Percentiles rank a stretch among this genome's conserved stretches.
These are phyloP conservation scores for Vitis amurensis DNA, from an alignment of 164 flowering plant genomes.

Conservation along the genomic window DNA sequence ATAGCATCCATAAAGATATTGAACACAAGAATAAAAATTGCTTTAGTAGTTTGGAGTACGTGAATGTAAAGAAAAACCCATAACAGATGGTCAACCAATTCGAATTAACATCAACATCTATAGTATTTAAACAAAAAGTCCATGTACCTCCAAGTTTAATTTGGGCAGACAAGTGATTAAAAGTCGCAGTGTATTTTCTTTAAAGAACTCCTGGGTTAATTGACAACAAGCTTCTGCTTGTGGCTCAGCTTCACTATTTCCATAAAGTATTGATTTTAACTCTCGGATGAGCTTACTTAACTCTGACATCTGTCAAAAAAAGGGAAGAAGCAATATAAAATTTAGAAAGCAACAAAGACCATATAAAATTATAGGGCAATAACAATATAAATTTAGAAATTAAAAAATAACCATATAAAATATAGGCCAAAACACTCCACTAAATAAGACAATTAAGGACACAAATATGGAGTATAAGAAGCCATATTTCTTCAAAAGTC, in stretches of 20 bases:
- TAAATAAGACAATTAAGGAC: too few species aligned
- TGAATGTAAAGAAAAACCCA: background rate
- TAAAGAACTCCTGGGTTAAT: constrained; percentile 90
- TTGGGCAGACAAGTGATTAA: constrained; percentile 77
- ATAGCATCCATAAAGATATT: too few species aligned
- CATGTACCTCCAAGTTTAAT: constrained; percentile 78
- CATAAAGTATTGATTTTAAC: constrained; percentile 77
- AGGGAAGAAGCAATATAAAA: background rate
- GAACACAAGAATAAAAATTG: too few species aligned
- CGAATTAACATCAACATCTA: background rate
- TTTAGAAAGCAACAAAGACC: background rate
- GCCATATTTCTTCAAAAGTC: too few species aligned
- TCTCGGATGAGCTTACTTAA: constrained; percentile 68
- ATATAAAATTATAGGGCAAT: background rate
- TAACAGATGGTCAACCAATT: background rate
- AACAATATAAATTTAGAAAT: background rate
- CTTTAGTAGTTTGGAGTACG: background rate
- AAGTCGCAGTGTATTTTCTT: constrained; percentile 71
- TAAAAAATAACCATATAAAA: background rate
- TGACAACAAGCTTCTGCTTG: constrained; percentile 87
- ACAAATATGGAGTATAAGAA: too few species aligned
- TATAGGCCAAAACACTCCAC: too few species aligned
- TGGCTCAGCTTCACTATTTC: constrained; percentile 88
- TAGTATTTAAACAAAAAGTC: background rate
- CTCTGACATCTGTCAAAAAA: constrained; percentile 65